A percentile compares a stretch with the other conserved stretches of the same genome.
Evolutionary conservation across 1,139 yeast genomes (phyloP).

Genomic region (Dujonia santamariae): DNA sequence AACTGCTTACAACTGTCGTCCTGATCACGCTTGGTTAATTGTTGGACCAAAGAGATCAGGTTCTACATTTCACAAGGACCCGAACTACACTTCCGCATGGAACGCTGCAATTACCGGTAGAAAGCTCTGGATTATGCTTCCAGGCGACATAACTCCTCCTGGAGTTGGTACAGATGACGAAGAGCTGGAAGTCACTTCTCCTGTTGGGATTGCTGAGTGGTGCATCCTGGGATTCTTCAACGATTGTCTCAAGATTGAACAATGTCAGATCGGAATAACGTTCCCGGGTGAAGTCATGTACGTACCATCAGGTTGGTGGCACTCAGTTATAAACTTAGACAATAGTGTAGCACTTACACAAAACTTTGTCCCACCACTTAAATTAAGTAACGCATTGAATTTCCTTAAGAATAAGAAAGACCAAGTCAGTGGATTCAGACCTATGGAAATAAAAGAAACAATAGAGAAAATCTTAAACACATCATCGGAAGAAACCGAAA

Average conservation of each 20-base stretch:
- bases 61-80: constrained; percentile 90
- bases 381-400: constrained; percentile 56
- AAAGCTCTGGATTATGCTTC: constrained; percentile 87
- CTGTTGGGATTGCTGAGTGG: constrained; percentile 91
- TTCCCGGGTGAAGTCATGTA: constrained; percentile 82
- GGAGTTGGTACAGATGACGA: constrained; percentile 77
- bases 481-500: neutral
- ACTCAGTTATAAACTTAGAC: constrained; percentile 77
- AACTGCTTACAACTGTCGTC: constrained; percentile 46
- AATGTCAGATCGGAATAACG: constrained; percentile 67
- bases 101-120: constrained; percentile 72
- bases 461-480: constrained; percentile 22
- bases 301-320: constrained; percentile 98
- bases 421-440: constrained; percentile 79
- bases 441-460: constrained; percentile 44
- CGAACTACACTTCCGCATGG: constrained; percentile 91
- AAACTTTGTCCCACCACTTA: constrained; percentile 72
- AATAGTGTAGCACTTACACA: constrained; percentile 82
- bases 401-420: constrained; percentile 65
- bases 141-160: constrained; percentile 74
- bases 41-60: constrained; percentile 81
- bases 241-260: constrained; percentile 45
- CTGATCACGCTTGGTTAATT: constrained; percentile 89
- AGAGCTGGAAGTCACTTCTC: constrained; percentile 89
- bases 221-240: constrained; percentile 76